Evolutionary conservation across 805 yeast species (phyloP).

Genomic region (Hanseniaspora vineae): DNA sequence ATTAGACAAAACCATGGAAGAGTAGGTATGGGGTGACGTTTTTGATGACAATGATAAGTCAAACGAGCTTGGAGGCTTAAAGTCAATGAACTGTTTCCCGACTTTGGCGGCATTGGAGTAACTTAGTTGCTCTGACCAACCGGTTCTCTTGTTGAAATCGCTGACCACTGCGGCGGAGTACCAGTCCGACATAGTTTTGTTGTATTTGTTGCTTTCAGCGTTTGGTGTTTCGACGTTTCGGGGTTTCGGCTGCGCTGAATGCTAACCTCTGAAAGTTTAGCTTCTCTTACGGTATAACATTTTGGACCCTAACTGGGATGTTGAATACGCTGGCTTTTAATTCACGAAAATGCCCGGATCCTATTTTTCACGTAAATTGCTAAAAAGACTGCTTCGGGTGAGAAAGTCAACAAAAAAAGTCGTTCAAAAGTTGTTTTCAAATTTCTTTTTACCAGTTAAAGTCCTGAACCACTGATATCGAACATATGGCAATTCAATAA

Average conservation of each 20-base stretch:
- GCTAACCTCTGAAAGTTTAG: no score
- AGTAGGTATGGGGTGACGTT: neutral
- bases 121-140: constrained; percentile 4
- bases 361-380: neutral
- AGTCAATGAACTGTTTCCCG: constrained; percentile 8
- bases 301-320: no score
- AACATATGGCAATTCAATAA: no score
- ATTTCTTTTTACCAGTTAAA: no score
- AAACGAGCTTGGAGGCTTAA: constrained; percentile 2
- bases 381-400: neutral
- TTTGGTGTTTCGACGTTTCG: no score
- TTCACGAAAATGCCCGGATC: neutral
- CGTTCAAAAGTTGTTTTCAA: no score
- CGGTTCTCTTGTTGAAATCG: neutral
- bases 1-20: constrained; percentile 1
- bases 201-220: no score
- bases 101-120: constrained; percentile 4
- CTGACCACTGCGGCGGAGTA: neutral
- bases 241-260: no score
- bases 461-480: no score
- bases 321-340: no score
- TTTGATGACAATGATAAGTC: constrained; percentile 2
- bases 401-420: no score
- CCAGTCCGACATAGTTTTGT: constrained; percentile 1
- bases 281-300: no score